Conservation (phyloP, 257 asterid genomes). For the Salvia miltiorrhiza region DNA sequence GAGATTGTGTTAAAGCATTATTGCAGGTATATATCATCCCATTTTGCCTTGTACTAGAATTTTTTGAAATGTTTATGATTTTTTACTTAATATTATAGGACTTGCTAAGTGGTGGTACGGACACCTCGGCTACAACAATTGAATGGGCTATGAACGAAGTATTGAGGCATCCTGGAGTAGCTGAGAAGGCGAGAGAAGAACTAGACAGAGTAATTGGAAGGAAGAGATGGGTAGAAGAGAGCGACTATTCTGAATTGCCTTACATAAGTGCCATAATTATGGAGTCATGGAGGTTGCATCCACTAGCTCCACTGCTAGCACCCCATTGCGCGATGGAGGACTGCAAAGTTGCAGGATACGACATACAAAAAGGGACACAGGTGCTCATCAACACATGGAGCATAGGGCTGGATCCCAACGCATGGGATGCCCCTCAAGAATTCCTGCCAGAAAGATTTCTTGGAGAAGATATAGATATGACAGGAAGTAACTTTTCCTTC, state of each 20-base stretch:
- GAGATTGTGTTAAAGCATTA: constrained; percentile 31
- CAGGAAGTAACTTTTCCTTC: constrained; percentile 21
- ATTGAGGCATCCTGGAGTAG: constrained; percentile 5
- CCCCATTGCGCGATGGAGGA: constrained; percentile 29
- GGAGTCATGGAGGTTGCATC: constrained; percentile 28
- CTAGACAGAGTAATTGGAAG: constrained; percentile 27
- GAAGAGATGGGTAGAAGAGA: constrained; percentile 32
- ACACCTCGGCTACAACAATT: constrained; percentile 4
- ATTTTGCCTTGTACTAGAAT: no score
- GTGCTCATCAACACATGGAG: constrained; percentile 24
- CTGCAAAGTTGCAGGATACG: constrained; percentile 28
- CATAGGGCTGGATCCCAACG: constrained; percentile 21
- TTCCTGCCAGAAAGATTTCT: constrained; percentile 32
- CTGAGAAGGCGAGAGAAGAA: constrained; percentile 23
- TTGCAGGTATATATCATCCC: constrained; percentile 12
- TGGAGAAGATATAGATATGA: constrained; percentile 18
- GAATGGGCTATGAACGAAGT: constrained; percentile 29
- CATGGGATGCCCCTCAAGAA: constrained; percentile 21
- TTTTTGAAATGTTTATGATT: no score
- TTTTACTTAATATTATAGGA: background rate
- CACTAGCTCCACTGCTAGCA: constrained; percentile 15
- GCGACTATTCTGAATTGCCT: constrained; percentile 22
- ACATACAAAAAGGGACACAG: constrained; percentile 21
- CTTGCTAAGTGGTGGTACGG: constrained; percentile 20
- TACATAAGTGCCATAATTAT: constrained; percentile 30